Percentiles rank a stretch among this genome's conserved stretches.
Conservation (phyloP, 2,329 filamentous ascomycete species). For the Verticillium tricorpus region DNA sequence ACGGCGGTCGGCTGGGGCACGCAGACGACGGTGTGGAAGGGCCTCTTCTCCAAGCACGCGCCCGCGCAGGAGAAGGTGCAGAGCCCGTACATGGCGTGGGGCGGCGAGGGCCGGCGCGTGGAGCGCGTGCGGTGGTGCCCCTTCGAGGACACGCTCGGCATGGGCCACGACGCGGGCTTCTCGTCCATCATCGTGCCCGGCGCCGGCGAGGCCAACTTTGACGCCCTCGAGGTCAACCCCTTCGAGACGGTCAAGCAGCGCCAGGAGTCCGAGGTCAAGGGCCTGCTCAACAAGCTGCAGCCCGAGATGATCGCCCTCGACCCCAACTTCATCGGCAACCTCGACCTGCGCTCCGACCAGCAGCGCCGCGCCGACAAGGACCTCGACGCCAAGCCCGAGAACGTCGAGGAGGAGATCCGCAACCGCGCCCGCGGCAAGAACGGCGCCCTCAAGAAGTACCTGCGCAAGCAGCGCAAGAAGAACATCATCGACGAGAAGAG, state of each 20-base stretch:
- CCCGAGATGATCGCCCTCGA: conserved; percentile 97
- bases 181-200: conserved; percentile 87
- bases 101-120: conserved; percentile 75
- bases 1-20: conserved; percentile 92
- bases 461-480: conserved; percentile 86
- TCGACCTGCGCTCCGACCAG: conserved; percentile 77
- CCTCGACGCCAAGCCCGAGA: conserved; percentile 63
- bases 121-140: conserved; percentile 89
- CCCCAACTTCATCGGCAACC: conserved; percentile 83
- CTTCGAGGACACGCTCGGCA: conserved; percentile 86
- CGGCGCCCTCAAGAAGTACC: conserved; percentile 77
- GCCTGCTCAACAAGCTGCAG: conserved; percentile 86
- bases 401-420: conserved; percentile 57
- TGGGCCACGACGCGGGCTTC: conserved; percentile 82
- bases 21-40: conserved; percentile 84
- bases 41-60: conserved; percentile 71
- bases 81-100: conserved; percentile 90
- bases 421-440: conserved; percentile 88
- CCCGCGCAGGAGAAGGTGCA: conserved; percentile 74
- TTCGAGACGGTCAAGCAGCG: conserved; percentile 92
- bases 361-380: conserved; percentile 74
- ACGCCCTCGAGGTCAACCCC: conserved; percentile 88
- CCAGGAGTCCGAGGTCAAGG: conserved; percentile 86
- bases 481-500: conserved; percentile 97
- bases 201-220: conserved; percentile 95